Conservation (phyloP, 2,329 filamentous ascomycete genomes). For the Exophiala sp. region DNA sequence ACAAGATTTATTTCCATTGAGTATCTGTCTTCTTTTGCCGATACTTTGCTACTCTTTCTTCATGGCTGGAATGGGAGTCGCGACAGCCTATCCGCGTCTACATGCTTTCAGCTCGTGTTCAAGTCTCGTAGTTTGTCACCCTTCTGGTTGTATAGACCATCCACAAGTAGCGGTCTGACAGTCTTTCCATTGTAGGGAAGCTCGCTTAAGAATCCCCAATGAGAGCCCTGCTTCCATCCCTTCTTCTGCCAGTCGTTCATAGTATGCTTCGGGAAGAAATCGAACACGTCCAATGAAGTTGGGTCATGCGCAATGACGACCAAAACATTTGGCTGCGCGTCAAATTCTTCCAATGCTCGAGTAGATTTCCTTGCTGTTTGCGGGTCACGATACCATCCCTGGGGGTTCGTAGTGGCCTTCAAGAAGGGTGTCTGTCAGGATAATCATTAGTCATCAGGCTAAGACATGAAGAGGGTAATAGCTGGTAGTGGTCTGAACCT, state of each 20-base stretch:
- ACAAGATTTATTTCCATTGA: too few species aligned
- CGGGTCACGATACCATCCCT: slow-evolving; percentile 25
- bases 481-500: too few species aligned
- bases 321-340: slow-evolving; percentile 29
- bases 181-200: slow-evolving; percentile 1
- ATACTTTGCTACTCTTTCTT: too few species aligned
- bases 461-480: too few species aligned
- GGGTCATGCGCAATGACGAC: slow-evolving; percentile 32
- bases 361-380: slow-evolving; percentile 23
- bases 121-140: background rate
- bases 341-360: slow-evolving; percentile 28
- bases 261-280: slow-evolving; percentile 25
- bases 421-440: background rate
- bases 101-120: background rate
- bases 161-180: background rate
- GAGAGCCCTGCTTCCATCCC: slow-evolving; percentile 27
- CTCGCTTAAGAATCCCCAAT: slow-evolving; percentile 13
- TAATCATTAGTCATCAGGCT: too few species aligned
- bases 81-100: too few species aligned
- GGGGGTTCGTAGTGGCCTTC: background rate
- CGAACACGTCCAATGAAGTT: slow-evolving; percentile 27
- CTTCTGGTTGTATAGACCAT: background rate
- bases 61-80: too few species aligned
- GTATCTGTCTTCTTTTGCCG: too few species aligned
- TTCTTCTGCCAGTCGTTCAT: slow-evolving; percentile 36